A percentile compares a stretch with the other conserved stretches of the same genome.
These are phyloP conservation scores for Nakataea oryzae DNA, from an alignment of 2,329 filamentous ascomycete species.

Conservation along the genomic window DNA sequence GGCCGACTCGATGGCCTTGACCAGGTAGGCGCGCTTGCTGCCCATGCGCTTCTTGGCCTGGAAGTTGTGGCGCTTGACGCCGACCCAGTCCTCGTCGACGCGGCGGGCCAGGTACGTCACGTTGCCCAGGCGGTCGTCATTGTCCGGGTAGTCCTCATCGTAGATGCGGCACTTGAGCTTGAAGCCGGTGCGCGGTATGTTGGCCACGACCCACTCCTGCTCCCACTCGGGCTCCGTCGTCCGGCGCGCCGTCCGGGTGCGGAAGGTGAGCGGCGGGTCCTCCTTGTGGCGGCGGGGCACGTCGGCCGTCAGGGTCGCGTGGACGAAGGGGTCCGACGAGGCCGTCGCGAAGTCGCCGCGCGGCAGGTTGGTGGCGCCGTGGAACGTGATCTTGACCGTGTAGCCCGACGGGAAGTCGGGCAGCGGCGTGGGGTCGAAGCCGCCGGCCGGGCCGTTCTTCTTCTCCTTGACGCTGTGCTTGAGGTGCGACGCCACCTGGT, in stretches of 20 bases:
- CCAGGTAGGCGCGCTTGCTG: slow-evolving; percentile 75
- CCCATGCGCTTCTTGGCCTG: slow-evolving; percentile 74
- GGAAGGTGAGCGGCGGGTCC: slow-evolving; percentile 63
- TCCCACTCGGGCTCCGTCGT: slow-evolving; percentile 73
- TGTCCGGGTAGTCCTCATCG: slow-evolving; percentile 80
- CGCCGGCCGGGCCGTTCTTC: slow-evolving; percentile 9
- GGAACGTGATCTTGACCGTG: slow-evolving; percentile 77
- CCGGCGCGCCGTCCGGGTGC: slow-evolving; percentile 66
- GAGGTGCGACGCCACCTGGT: not conserved
- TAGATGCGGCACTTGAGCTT: slow-evolving; percentile 76
- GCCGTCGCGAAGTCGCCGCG: slow-evolving; percentile 68
- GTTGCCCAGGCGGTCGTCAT: slow-evolving; percentile 81
- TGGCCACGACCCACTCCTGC: slow-evolving; percentile 77
- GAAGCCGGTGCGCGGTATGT: slow-evolving; percentile 73
- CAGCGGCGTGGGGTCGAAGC: slow-evolving; percentile 50
- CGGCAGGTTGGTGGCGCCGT: slow-evolving; percentile 70
- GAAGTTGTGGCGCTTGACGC: slow-evolving; percentile 50
- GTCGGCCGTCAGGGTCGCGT: slow-evolving; percentile 62
- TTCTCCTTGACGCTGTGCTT: slow-evolving; percentile 5
- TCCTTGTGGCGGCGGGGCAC: slow-evolving; percentile 75
- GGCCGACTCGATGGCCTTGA: slow-evolving; percentile 58
- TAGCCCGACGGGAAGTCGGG: slow-evolving; percentile 67
- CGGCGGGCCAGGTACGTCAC: slow-evolving; percentile 57
- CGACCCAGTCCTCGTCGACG: slow-evolving; percentile 56
- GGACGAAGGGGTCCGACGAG: slow-evolving; percentile 75